Evolutionary conservation across 2,329 filamentous ascomycete genomes (phyloP).

Genomic region (Colletotrichum truncatum): DNA sequence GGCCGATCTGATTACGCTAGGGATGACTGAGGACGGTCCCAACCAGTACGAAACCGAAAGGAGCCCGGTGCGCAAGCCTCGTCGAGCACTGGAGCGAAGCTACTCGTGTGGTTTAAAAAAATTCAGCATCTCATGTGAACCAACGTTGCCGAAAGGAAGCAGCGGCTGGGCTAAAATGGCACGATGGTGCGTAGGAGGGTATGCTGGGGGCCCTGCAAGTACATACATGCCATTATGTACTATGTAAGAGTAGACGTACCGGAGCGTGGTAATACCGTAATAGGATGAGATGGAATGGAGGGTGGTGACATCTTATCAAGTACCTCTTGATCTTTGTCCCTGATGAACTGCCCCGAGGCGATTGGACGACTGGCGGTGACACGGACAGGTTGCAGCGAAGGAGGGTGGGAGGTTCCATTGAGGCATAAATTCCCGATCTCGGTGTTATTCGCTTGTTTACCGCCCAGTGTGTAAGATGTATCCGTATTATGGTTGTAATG

Average conservation of each 20-base stretch:
- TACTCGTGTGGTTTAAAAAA: not conserved
- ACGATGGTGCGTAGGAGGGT: slow-evolving; percentile 2
- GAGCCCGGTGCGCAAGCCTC: too few species aligned
- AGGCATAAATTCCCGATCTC: slow-evolving; percentile 11
- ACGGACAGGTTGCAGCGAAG: not conserved
- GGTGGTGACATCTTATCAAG: slow-evolving; percentile 29
- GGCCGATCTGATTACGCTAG: slow-evolving; percentile 16
- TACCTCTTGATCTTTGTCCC: slow-evolving; percentile 19
- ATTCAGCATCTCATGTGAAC: slow-evolving; percentile 5
- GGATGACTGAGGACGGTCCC: too few species aligned
- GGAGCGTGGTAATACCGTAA: not conserved
- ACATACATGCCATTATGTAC: too few species aligned
- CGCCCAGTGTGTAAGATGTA: too few species aligned
- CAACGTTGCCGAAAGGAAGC: not conserved
- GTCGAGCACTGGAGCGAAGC: not conserved
- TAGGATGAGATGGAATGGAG: slow-evolving; percentile 5
- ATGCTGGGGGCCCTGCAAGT: not conserved
- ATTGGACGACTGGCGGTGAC: slow-evolving; percentile 24
- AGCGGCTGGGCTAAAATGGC: not conserved
- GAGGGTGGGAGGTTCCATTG: slow-evolving; percentile 8
- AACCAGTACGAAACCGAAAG: too few species aligned
- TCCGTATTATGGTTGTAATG: too few species aligned
- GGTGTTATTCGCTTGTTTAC: not conserved
- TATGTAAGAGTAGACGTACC: not conserved
- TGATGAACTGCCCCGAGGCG: slow-evolving; percentile 9